phyloP scores from a whole-genome alignment of 2,329 filamentous ascomycete genomes.

The Hortaea werneckii region DNA sequence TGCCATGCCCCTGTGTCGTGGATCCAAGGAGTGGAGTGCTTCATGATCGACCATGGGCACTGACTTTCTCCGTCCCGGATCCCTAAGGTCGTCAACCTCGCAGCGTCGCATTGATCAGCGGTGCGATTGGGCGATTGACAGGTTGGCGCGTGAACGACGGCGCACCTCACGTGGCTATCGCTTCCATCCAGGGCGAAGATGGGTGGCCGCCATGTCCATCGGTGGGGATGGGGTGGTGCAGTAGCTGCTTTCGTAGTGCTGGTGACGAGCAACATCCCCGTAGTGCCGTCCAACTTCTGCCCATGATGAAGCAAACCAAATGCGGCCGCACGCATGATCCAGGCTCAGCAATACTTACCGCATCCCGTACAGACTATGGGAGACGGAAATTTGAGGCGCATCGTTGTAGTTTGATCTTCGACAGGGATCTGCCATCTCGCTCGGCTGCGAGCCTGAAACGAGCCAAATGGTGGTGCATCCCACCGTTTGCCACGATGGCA shows the following conservation, averaged over 20 bases:
- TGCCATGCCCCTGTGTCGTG: constrained; percentile 1
- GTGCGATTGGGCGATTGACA: neutral
- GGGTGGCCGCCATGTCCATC: neutral
- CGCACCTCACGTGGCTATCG: constrained; percentile 1
- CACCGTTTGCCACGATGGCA: neutral
- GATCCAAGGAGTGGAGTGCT: neutral
- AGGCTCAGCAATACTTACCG: neutral
- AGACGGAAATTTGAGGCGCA: constrained; percentile 2
- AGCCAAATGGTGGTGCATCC: neutral
- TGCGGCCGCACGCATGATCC: neutral
- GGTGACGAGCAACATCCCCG: too few relatives aligned
- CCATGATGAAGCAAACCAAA: too few relatives aligned
- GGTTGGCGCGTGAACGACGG: constrained; percentile 1
- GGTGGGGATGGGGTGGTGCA: neutral
- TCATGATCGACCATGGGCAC: constrained; percentile 1
- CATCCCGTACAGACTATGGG: neutral
- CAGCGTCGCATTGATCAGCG: neutral
- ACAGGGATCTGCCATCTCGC: neutral
- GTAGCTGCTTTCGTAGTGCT: neutral
- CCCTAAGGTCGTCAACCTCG: neutral
- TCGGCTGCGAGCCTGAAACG: constrained; percentile 1
- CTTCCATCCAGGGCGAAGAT: neutral
- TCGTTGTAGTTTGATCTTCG: constrained; percentile 3
- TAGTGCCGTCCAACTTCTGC: too few relatives aligned
- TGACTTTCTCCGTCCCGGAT: neutral